Percentiles rank a stretch among this genome's conserved stretches.
Evolutionary conservation across 2,329 filamentous ascomycete genomes (phyloP).

Genomic region (Aureobasidium musti): DNA sequence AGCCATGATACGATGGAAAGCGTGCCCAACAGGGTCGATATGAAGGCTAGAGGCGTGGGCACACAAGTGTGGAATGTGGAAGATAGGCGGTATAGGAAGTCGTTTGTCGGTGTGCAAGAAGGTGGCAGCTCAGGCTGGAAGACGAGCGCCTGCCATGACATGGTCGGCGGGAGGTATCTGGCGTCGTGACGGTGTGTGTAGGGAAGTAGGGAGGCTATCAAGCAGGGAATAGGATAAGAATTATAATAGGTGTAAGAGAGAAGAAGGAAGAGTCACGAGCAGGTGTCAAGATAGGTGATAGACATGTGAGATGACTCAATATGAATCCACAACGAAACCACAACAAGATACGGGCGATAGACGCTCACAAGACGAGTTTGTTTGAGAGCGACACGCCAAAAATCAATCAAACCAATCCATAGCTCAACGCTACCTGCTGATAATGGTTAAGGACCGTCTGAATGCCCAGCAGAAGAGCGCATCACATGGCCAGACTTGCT

Average conservation of each 20-base stretch:
- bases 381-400: conserved; percentile 19
- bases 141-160: conserved; percentile 37
- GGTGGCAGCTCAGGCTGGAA: conserved; percentile 52
- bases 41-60: conserved; percentile 62
- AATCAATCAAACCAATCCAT: conserved; percentile 6
- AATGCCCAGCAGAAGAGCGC: conserved; percentile 16
- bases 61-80: conserved; percentile 63
- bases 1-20: conserved; percentile 68
- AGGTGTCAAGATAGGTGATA: conserved; percentile 4
- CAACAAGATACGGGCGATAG: conserved; percentile 23
- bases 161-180: conserved; percentile 26
- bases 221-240: neutral
- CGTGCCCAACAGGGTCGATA: conserved; percentile 62
- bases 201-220: neutral
- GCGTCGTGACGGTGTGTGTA: neutral
- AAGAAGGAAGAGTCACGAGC: conserved; percentile 2
- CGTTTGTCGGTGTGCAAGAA: conserved; percentile 62
- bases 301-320: conserved; percentile 12
- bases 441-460: conserved; percentile 11
- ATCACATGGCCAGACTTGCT: conserved; percentile 20
- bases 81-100: conserved; percentile 60
- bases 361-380: conserved; percentile 24
- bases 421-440: conserved; percentile 22
- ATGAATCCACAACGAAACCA: conserved; percentile 9
- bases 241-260: neutral